Percentiles rank a stretch among this genome's conserved stretches.
Evolutionary conservation across 441 rosid genomes (phyloP).

Genomic region (Adansonia grandidieri): DNA sequence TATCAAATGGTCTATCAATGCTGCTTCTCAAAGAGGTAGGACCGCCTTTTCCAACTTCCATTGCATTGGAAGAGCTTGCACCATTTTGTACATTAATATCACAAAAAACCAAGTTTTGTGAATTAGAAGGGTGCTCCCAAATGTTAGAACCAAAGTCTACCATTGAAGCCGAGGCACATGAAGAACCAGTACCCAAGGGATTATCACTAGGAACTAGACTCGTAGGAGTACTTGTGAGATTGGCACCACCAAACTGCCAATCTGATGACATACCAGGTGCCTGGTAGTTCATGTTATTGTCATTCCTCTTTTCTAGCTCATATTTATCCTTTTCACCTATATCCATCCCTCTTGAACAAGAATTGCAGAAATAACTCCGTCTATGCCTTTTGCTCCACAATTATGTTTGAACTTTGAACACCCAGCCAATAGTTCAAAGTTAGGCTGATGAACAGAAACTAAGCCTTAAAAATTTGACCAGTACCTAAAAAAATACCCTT

Average conservation of each 20-base stretch:
- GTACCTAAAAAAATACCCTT: conserved; percentile 23
- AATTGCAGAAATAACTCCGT: conserved; percentile 28
- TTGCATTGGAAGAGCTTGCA: conserved; percentile 45
- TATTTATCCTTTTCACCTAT: conserved; percentile 65
- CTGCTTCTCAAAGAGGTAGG: conserved; percentile 46
- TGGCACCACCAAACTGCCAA: conserved; percentile 63
- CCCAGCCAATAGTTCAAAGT: conserved; percentile 19
- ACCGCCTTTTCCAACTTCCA: conserved; percentile 46
- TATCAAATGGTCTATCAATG: conserved; percentile 60
- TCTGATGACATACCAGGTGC: conserved; percentile 51
- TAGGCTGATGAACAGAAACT: conserved; percentile 25
- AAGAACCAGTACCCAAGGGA: conserved; percentile 55
- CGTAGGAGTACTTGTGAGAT: conserved; percentile 51
- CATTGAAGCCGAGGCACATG: conserved; percentile 77
- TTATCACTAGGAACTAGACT: conserved; percentile 58
- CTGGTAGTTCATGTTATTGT: conserved; percentile 47
- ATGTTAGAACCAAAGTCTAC: conserved; percentile 60
- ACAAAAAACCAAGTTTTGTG: conserved; percentile 64
- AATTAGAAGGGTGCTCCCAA: conserved; percentile 71
- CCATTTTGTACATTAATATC: conserved; percentile 55
- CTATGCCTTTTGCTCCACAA: conserved; percentile 31
- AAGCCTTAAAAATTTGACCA: conserved; percentile 30
- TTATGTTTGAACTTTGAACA: conserved; percentile 31
- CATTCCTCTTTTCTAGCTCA: conserved; percentile 61
- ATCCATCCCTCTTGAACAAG: conserved; percentile 58